A percentile compares a stretch with the other conserved stretches of the same genome.
These are phyloP conservation scores for Artomyces pyxidatus DNA, from an alignment of 768 basidiomycete species.

Conservation along the genomic window DNA sequence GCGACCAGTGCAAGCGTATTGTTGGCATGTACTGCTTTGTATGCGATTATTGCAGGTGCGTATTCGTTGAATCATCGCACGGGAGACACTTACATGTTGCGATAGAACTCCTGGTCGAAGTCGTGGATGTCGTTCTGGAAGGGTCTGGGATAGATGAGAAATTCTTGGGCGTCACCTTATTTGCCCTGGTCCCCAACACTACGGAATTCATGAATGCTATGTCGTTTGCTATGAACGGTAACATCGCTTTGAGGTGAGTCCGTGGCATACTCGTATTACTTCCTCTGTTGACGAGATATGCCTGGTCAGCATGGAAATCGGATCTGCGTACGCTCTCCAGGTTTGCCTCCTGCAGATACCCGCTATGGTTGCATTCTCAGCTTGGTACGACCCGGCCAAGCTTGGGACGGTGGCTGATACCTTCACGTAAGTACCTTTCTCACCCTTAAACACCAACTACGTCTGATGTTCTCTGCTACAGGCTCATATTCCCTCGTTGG, in stretches of 20 bases:
- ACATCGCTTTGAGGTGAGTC: slow-evolving; percentile 86
- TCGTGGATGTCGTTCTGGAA: slow-evolving; percentile 88
- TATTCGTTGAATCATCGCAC: slow-evolving; percentile 7
- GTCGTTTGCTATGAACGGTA: slow-evolving; percentile 93
- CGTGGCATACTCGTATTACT: background rate
- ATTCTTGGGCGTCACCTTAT: slow-evolving; percentile 92
- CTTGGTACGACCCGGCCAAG: slow-evolving; percentile 81
- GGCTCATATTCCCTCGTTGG: slow-evolving; percentile 97
- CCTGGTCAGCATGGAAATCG: slow-evolving; percentile 87
- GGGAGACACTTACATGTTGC: background rate
- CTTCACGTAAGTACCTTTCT: slow-evolving; percentile 68
- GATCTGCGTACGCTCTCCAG: slow-evolving; percentile 96
- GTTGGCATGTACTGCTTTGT: slow-evolving; percentile 82
- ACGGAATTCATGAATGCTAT: slow-evolving; percentile 99
- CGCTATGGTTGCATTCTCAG: slow-evolving; percentile 98
- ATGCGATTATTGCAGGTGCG: slow-evolving; percentile 92
- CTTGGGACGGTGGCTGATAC: slow-evolving; percentile 85
- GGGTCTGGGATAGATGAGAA: slow-evolving; percentile 95
- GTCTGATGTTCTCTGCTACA: slow-evolving; percentile 24
- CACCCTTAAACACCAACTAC: background rate
- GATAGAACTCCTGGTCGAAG: slow-evolving; percentile 86
- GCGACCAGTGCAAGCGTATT: slow-evolving; percentile 84
- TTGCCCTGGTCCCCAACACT: slow-evolving; percentile 96
- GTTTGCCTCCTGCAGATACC: slow-evolving; percentile 97
- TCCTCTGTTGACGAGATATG: background rate